Evolutionary conservation across 129 eudicot species (phyloP), one percentile per base, ranked within the genome.

Genomic region (Deinandra increscens): DNA sequence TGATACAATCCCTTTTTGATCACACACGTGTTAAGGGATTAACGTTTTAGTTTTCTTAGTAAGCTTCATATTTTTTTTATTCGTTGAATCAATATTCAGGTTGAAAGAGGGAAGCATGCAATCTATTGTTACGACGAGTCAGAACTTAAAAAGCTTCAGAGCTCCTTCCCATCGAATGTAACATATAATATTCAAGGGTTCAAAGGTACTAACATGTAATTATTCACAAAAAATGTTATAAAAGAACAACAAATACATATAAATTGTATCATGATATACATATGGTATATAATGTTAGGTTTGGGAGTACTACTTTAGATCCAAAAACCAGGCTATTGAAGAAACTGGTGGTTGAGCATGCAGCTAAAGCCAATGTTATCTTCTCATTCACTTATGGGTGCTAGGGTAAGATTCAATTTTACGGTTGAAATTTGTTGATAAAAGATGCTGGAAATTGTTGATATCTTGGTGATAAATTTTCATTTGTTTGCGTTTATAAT

Each of bases 351-450:
- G 97, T 89, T 4, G 99, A 93, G 46, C 95, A 93, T 81, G 92
- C 85, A 23, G 99, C 87, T 0, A 92, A 93, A 84, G 95, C 99
- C 6, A 93, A 85, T 80, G 87, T 85, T 60, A 85, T 79, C 6
- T 93, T 93, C 76, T 89, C 99, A n/a, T 42, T 87, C 97, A 43
- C 99, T 93, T 50, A 93, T 93, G 99, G 99, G 99, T 54, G 68
- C 91, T 42, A 81, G 87, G 82, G 99, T 93, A 87, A 79, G 90
- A 68, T 50, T 51, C 69, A 37, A 9, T 19, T 13, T 45, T 31
- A 45, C 0, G 31, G 31, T 29, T 11, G 42, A 31, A 29, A n/a
- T 18, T 45, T 36, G 8, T 9, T n/a, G 60, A 45, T 18, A 26
- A 6, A 41, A 63, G 2, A 39, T 29, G 20, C 49, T 43, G 6